Evolutionary conservation across 495 filamentous ascomycete species (phyloP).

Genomic region (Penicillium nucicola): DNA sequence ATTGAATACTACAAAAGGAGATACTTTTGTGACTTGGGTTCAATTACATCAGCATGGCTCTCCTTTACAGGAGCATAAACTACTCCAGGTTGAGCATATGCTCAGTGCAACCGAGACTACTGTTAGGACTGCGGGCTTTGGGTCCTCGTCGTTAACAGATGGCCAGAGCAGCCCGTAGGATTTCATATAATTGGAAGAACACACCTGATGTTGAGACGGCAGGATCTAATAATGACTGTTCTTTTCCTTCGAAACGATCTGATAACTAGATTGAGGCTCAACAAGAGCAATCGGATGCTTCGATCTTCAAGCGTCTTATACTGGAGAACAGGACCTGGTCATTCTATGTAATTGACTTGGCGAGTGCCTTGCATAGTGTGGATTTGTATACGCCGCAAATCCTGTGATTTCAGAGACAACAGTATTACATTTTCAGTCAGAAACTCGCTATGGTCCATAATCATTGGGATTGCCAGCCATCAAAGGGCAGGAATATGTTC

Average conservation of each 20-base stretch:
- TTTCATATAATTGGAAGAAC: slow-evolving; percentile 43
- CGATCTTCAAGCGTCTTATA: slow-evolving; percentile 8
- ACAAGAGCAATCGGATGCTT: slow-evolving; percentile 45
- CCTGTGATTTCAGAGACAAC: background rate
- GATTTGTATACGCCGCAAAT: background rate
- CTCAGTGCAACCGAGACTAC: slow-evolving; percentile 40
- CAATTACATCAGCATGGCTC: too few species aligned
- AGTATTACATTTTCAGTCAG: background rate
- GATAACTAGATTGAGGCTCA: background rate
- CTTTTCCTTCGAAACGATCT: background rate
- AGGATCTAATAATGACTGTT: background rate
- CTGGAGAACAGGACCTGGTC: slow-evolving; percentile 76
- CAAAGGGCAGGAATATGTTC: background rate
- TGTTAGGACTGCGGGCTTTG: slow-evolving; percentile 88
- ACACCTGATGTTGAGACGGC: slow-evolving; percentile 59
- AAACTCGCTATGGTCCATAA: background rate
- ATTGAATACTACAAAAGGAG: too few species aligned
- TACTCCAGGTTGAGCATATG: background rate
- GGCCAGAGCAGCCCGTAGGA: too few species aligned
- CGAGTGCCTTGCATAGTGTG: slow-evolving; percentile 78
- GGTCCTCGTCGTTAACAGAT: slow-evolving; percentile 47
- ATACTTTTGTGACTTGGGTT: too few species aligned
- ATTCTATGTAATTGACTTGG: slow-evolving; percentile 88
- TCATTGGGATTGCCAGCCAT: too few species aligned
- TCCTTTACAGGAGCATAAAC: background rate